A percentile compares a stretch with the other conserved stretches of the same genome.
Conservation (phyloP, 2,329 filamentous ascomycete genomes). For the Xylariaceae sp. region DNA sequence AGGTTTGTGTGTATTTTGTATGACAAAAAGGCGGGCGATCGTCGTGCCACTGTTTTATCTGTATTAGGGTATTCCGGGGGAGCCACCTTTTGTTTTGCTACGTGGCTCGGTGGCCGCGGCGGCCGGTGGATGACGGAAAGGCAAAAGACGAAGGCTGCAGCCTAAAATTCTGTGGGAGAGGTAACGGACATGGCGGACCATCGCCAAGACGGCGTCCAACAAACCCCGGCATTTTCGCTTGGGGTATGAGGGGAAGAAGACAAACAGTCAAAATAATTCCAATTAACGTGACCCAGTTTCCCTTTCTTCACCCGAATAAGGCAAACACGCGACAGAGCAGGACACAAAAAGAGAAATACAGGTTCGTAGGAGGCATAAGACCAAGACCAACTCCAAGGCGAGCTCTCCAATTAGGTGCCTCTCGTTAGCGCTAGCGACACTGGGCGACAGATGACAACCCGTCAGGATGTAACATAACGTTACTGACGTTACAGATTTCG, state of each 20-base stretch:
- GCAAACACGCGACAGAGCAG: neutral
- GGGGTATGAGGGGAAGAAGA: neutral
- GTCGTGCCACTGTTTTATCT: conserved; percentile 7
- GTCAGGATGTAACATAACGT: conserved; percentile 27
- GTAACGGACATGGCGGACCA: conserved; percentile 10
- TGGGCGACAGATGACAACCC: conserved; percentile 13
- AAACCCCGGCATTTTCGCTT: neutral
- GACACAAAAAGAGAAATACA: conserved; percentile 1
- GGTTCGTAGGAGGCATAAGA: conserved; percentile 10
- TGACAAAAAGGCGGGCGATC: conserved; percentile 7
- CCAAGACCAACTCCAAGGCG: conserved; percentile 15
- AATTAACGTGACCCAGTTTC: conserved; percentile 18
- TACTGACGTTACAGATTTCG: conserved; percentile 25
- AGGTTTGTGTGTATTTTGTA: conserved; percentile 5
- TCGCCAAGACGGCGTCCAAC: conserved; percentile 11
- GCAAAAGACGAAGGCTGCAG: conserved; percentile 1
- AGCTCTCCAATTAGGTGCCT: conserved; percentile 17
- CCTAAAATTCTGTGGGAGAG: conserved; percentile 1
- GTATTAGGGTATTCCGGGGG: conserved; percentile 5
- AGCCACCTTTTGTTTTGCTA: conserved; percentile 8
- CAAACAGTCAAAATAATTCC: conserved; percentile 20
- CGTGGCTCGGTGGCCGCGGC: conserved; percentile 7
- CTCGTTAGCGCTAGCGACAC: conserved; percentile 20
- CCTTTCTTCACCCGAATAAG: conserved; percentile 10
- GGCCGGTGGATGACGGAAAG: neutral